Conservation (phyloP, 331 rosid species). For the Malus hybrid region DNA sequence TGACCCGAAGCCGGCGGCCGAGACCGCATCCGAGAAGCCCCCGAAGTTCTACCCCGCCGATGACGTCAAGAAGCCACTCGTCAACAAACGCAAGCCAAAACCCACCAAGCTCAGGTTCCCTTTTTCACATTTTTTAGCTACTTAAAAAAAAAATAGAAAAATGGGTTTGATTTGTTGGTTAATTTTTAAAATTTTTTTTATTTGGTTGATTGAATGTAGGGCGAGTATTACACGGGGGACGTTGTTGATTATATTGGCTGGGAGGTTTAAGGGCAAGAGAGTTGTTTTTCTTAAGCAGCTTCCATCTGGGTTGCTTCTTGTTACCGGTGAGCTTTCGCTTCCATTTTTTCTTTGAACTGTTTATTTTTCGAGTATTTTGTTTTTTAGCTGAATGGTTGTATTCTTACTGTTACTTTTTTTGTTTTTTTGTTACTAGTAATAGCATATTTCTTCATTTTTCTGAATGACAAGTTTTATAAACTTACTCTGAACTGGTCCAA, state of each 20-base stretch:
- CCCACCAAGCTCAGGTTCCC: constrained; percentile 21
- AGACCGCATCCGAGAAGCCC: background rate
- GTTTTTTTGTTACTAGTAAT: background rate
- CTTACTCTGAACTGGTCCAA: background rate
- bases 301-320: constrained; percentile 25
- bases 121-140: no score
- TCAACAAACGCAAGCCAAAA: constrained; percentile 18
- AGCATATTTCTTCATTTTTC: background rate
- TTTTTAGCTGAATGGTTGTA: background rate
- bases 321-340: constrained; percentile 9
- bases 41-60: constrained; percentile 30
- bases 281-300: constrained; percentile 29
- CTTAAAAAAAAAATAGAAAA: background rate
- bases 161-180: background rate
- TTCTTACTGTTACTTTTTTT: background rate
- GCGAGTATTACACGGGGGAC: constrained; percentile 23
- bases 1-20: constrained; percentile 15
- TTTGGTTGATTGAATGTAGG: background rate
- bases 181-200: no score
- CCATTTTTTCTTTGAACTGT: background rate
- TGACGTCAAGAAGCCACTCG: constrained; percentile 20
- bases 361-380: background rate
- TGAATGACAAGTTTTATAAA: background rate
- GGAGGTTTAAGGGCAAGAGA: constrained; percentile 29
- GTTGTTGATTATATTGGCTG: constrained; percentile 20